Base-by-base conservation (phyloP, 306 rosid genomes). In the Vigna mungo region DNA sequence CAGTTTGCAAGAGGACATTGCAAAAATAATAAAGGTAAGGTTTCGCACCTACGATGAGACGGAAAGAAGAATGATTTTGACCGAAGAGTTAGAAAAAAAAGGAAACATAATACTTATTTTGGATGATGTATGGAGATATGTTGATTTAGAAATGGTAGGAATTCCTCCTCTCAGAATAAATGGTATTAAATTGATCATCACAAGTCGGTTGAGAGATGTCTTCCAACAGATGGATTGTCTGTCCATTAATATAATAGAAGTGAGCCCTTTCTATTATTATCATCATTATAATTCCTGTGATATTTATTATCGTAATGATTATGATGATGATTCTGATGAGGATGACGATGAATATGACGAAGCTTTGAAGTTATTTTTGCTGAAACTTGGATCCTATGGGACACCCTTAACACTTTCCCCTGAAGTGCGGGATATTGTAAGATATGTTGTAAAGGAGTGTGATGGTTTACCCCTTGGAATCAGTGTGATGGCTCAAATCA, bases 101-200 rank as follows among this genome's bases (percentile, higher is more conserved):
- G 20, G 15, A 2, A 65, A 77, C 2, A 5, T 34, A 6, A 5
- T 80, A 0, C 46, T 85, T 9, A 34, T 87, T 74, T 66, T 87
- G 11, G 88, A 85, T 74, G 80, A 85, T 71, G 77, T 80, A 15
- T 87, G 84, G 88, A 25, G 65, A 0, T 47, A 70, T 25, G 62
- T 87, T 41, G 44, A 56, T 51, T 4, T 80, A 3, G 5, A 74
- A n/a, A 47, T 65, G 18, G 78, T 80, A 20, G 87, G 85, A 47
- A 74, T 85, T 65, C 46, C 54, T 23, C 25, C 54, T 23, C 25
- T 23, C 0, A 8, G 1, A 17, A 17, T 13, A n/a, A 70, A 69
- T 34, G 80, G 78, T 1, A 39, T 68, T 49, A 87, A 73, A 49
- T 52, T 87, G 49, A 76, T 87, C 47, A 7, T 84, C 0, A 82